phyloP scores from a whole-genome alignment of 805 yeast genomes.

The Yamadazyma paraphyllophila region DNA sequence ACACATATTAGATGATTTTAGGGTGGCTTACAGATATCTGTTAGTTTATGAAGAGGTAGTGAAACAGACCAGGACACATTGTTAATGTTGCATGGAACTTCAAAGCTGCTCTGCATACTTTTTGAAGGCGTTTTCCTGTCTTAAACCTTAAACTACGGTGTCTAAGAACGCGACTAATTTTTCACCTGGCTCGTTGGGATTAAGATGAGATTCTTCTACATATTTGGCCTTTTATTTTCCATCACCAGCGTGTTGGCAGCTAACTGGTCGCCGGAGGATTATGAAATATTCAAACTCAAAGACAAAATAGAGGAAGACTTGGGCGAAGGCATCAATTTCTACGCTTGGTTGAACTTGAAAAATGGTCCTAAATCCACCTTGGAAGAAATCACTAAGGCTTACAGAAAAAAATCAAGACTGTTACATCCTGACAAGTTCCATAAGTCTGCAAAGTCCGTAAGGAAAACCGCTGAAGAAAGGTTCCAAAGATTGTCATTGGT shows the following conservation, averaged over 20 bases:
- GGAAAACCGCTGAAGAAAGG: conserved; percentile 58
- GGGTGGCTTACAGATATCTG: too few relatives aligned
- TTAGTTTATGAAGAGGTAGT: neutral
- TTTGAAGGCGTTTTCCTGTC: too few relatives aligned
- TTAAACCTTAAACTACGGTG: too few relatives aligned
- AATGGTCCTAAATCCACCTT: conserved; percentile 45
- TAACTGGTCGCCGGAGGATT: conserved; percentile 63
- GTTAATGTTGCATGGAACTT: too few relatives aligned
- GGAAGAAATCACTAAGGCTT: conserved; percentile 61
- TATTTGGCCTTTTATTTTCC: conserved; percentile 3
- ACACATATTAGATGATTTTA: neutral
- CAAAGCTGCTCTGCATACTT: too few relatives aligned
- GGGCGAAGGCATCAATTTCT: conserved; percentile 62
- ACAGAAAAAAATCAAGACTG: conserved; percentile 65
- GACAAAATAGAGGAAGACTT: conserved; percentile 62
- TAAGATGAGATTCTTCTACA: conserved; percentile 2
- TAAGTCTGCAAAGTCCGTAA: conserved; percentile 24
- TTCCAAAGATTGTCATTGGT: conserved; percentile 78
- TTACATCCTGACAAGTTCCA: conserved; percentile 82
- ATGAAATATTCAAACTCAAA: conserved; percentile 75
- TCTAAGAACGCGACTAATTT: conserved; percentile 1
- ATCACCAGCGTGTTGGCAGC: conserved; percentile 22
- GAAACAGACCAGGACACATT: too few relatives aligned
- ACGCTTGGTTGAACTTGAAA: conserved; percentile 59
- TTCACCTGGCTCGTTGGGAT: neutral